Conservation (phyloP, 768 basidiomycete genomes). For the Termitomyces sp. region DNA sequence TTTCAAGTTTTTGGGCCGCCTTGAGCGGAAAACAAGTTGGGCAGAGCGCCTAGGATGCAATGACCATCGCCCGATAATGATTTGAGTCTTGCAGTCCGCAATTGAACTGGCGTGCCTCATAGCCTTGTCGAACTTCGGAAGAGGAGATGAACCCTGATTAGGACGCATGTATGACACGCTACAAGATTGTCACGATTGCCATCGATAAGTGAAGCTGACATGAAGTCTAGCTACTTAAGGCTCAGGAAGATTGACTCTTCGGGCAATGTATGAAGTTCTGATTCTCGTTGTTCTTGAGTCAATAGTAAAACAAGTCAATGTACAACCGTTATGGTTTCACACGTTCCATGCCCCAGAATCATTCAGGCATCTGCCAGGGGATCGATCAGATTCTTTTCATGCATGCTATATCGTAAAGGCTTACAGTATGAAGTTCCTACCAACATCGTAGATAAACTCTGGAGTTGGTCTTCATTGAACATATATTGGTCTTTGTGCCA, state of each 20-base stretch:
- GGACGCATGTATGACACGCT: conserved; percentile 17
- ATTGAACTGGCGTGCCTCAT: not conserved
- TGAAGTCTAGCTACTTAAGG: not conserved
- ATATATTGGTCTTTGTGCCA: conserved; percentile 86
- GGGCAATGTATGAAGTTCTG: not conserved
- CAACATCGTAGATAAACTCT: conserved; percentile 82
- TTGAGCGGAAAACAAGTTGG: not conserved
- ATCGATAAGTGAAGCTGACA: conserved; percentile 14
- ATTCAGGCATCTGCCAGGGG: conserved; percentile 1
- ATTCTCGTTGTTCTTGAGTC: not conserved
- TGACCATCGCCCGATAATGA: not conserved
- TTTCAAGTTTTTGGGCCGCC: not conserved
- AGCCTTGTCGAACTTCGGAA: not conserved
- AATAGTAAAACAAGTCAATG: not conserved
- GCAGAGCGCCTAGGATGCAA: not conserved
- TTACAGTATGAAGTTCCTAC: conserved; percentile 87
- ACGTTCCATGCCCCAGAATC: not conserved
- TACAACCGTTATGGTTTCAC: not conserved
- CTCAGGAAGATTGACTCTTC: not conserved
- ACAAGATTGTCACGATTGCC: conserved; percentile 13
- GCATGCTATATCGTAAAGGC: conserved; percentile 18
- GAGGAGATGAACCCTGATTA: conserved; percentile 6
- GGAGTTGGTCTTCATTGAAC: conserved; percentile 88
- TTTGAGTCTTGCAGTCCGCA: not conserved
- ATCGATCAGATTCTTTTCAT: not conserved